Conservation (phyloP, 2,329 filamentous ascomycete genomes). For the Anthostomella pinea region DNA sequence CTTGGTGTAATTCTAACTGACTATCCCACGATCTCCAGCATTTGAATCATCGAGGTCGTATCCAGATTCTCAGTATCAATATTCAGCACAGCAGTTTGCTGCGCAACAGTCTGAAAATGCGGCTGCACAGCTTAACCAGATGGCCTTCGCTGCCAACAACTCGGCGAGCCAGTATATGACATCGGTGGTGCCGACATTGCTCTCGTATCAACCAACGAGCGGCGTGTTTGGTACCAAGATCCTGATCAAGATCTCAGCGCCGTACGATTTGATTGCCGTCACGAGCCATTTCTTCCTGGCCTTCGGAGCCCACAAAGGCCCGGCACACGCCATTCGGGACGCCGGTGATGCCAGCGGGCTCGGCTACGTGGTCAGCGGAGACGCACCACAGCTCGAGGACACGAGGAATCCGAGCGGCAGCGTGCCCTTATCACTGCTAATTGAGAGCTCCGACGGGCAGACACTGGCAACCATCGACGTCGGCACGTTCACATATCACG, state of each 20-base stretch:
- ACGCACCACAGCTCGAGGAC: conserved; percentile 61
- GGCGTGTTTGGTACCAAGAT: conserved; percentile 70
- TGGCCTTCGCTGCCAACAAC: conserved; percentile 59
- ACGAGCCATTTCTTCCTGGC: conserved; percentile 63
- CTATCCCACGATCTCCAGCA: conserved; percentile 34
- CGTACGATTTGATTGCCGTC: conserved; percentile 66
- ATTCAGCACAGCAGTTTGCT: conserved; percentile 46
- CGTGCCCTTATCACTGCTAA: conserved; percentile 54
- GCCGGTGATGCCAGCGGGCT: conserved; percentile 58
- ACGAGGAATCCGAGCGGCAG: conserved; percentile 48
- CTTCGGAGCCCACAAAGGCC: conserved; percentile 75
- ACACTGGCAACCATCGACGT: conserved; percentile 49
- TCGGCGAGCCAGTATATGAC: conserved; percentile 66
- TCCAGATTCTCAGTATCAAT: conserved; percentile 55
- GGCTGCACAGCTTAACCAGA: conserved; percentile 50
- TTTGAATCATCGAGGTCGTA: conserved; percentile 61
- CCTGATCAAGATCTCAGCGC: conserved; percentile 69
- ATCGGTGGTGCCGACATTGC: conserved; percentile 59
- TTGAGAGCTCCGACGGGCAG: conserved; percentile 51
- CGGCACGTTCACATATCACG: conserved; percentile 45
- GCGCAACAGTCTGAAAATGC: conserved; percentile 50
- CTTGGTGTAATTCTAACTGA: conserved; percentile 18
- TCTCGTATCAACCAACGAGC: conserved; percentile 66
- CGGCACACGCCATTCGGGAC: conserved; percentile 62
- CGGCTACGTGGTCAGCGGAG: conserved; percentile 69